Base-by-base conservation (phyloP, 2,329 filamentous ascomycete genomes). In the Cladobotryum mycophilum region DNA sequence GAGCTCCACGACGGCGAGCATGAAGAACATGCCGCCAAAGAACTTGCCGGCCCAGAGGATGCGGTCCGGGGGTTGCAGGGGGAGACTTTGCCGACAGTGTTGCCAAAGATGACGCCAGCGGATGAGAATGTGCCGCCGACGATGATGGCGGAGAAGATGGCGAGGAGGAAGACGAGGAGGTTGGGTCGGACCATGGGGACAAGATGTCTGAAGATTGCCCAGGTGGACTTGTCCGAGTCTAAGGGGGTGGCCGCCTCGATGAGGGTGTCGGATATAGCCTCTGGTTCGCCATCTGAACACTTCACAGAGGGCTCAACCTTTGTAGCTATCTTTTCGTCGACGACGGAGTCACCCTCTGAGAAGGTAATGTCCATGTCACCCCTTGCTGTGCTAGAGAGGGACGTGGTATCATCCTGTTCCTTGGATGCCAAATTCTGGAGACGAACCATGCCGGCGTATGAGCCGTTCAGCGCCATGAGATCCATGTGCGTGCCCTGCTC, bases 401-500 rank as follows among this genome's bases (percentile, higher is more conserved):
- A 70, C 3, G 59, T 58, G 1, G 55, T 55, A 38, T 66, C 63
- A 1, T 64, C 62, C 2, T 57, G 59, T 36, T 61, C 59, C 42
- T 60, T 58, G 3, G 64, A 57, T n/a, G 67, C 63, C 22, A 71
- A 56, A 18, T 64, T 68, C 48, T 74, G 72, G 3, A 73, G 64
- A 38, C 64, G 63, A 3, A 82, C 79, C 48, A 84, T 71, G 34
- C 70, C 69, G 7, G 70, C 71, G 56, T 84, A 84, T 4, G 80
- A 65, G 12, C 70, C 66, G 5, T 79, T 63, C 11, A 70, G 65
- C 2, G 68, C 64, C 54, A 87, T 70, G 2, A 88, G 71, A 47
- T 82, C 74, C 3, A 79, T 69, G 51, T 88, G 83, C 0, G 74
- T 81, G 0, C 85, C 85, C 59, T 83, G 73, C 62, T 88, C 84